These are phyloP conservation scores for Annulohypoxylon moriforme DNA, from an alignment of 495 filamentous ascomycete species.

Conservation along the genomic window DNA sequence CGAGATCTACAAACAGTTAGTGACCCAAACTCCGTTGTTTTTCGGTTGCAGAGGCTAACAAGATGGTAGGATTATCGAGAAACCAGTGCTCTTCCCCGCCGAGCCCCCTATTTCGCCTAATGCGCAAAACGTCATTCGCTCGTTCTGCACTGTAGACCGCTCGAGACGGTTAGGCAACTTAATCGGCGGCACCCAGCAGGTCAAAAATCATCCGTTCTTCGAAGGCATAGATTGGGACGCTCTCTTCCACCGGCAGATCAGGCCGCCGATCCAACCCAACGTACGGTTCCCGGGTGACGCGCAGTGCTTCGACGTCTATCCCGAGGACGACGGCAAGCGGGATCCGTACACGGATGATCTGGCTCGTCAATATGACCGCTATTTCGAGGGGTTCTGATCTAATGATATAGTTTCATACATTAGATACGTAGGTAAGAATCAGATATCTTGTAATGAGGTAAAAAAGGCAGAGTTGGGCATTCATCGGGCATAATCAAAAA, in stretches of 20 bases:
- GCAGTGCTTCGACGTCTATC: constrained; percentile 91
- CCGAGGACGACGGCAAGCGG: constrained; percentile 62
- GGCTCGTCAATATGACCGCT: constrained; percentile 75
- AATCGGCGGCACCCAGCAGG: constrained; percentile 79
- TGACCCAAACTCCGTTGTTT: constrained; percentile 2
- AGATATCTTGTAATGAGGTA: constrained; percentile 6
- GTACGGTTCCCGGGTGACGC: constrained; percentile 84
- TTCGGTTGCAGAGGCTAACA: constrained; percentile 12
- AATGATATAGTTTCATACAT: constrained; percentile 2
- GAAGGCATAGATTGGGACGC: constrained; percentile 85
- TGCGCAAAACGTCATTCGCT: constrained; percentile 84
- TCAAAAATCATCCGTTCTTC: constrained; percentile 93
- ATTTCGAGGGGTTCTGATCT: constrained; percentile 82
- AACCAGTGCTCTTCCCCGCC: constrained; percentile 74
- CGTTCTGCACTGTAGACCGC: constrained; percentile 89
- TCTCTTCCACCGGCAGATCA: constrained; percentile 72
- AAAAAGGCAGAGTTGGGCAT: not conserved
- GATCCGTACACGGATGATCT: constrained; percentile 79
- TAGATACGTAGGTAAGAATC: not conserved
- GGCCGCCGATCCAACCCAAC: constrained; percentile 88
- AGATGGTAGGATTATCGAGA: constrained; percentile 72
- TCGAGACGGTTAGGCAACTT: constrained; percentile 90
- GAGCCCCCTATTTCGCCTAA: constrained; percentile 73
- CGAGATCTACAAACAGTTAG: constrained; percentile 91
- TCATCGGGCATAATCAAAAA: not conserved